A percentile compares a stretch with the other conserved stretches of the same genome.
Conservation (phyloP, 2,329 filamentous ascomycete species). For the Penicillium verrucosum region DNA sequence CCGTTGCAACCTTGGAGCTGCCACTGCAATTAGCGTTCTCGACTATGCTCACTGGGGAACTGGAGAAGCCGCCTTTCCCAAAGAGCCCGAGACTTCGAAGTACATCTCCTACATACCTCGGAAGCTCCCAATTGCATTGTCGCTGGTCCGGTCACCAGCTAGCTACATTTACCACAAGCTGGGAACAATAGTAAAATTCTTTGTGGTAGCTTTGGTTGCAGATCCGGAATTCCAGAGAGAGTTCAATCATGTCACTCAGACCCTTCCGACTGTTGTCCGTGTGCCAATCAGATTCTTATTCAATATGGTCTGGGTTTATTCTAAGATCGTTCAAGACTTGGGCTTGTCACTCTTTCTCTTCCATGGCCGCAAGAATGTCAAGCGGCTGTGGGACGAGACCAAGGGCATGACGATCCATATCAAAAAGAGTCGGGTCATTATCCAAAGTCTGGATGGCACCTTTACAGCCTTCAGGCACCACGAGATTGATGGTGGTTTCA, state of each 20-base stretch:
- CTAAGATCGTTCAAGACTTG: constrained; percentile 44
- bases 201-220: constrained; percentile 50
- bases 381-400: constrained; percentile 48
- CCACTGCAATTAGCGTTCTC: constrained; percentile 33
- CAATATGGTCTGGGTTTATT: constrained; percentile 51
- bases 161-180: constrained; percentile 44
- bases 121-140: constrained; percentile 21
- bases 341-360: constrained; percentile 49
- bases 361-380: constrained; percentile 48
- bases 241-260: constrained; percentile 44
- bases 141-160: constrained; percentile 34
- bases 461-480: constrained; percentile 51
- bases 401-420: constrained; percentile 50
- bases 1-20: constrained; percentile 49
- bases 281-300: constrained; percentile 41
- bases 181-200: constrained; percentile 48
- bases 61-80: constrained; percentile 24
- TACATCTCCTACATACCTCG: constrained; percentile 31
- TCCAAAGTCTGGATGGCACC: constrained; percentile 48
- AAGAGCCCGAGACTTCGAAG: constrained; percentile 25
- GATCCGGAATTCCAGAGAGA: constrained; percentile 54
- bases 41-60: constrained; percentile 31
- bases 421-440: constrained; percentile 47
- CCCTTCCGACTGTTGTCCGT: constrained; percentile 35
- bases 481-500: constrained; percentile 39